These are phyloP conservation scores for Phytophthora ohioensis DNA, from an alignment of 352 stramenopile species.

Conservation along the genomic window DNA sequence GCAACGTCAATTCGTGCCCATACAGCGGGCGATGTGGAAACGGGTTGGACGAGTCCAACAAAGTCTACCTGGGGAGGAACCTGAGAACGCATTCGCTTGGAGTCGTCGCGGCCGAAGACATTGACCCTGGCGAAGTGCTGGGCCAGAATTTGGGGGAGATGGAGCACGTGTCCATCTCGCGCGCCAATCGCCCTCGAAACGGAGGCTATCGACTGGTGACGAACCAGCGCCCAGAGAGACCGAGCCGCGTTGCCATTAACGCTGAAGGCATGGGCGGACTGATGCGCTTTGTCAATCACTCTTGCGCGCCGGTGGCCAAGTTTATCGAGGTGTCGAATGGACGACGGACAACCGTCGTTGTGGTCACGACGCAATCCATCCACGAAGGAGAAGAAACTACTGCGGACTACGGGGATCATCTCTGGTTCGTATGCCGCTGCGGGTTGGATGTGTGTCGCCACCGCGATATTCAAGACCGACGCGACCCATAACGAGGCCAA, in stretches of 20 bases:
- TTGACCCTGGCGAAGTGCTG: neutral
- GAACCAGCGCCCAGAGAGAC: neutral
- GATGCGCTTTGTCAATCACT: conserved; percentile 12
- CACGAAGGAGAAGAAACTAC: conserved; percentile 3
- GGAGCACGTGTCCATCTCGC: neutral
- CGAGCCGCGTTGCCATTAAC: neutral
- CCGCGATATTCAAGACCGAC: too few species aligned
- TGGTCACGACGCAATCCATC: neutral
- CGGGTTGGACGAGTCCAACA: neutral
- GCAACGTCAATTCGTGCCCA: conserved; percentile 12
- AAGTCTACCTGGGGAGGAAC: neutral
- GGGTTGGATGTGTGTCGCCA: neutral
- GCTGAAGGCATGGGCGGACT: neutral
- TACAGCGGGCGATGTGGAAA: conserved; percentile 1
- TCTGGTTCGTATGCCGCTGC: conserved; percentile 12
- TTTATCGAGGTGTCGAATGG: conserved; percentile 5
- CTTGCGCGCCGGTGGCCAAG: neutral
- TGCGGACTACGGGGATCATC: neutral
- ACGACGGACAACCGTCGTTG: neutral
- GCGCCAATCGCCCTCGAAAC: neutral
- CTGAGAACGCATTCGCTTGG: neutral
- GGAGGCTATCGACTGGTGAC: neutral
- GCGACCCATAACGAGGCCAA: too few species aligned
- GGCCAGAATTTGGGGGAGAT: conserved; percentile 11
- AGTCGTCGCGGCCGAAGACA: neutral